Base-by-base conservation (phyloP, 352 stramenopile species). In the Phytophthora meadii region DNA sequence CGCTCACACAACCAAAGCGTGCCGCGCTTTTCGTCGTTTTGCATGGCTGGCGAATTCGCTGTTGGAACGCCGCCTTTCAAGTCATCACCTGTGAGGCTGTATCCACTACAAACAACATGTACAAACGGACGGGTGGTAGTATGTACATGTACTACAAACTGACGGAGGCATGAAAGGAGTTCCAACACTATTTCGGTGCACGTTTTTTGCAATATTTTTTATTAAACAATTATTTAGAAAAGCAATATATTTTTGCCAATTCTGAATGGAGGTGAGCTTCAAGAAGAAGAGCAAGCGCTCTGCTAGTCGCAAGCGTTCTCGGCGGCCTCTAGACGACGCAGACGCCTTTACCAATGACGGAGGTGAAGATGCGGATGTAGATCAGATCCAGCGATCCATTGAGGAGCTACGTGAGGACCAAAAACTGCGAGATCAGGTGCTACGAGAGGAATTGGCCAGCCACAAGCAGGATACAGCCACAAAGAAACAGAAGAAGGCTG, bases 391-490 rank as follows among this genome's bases (percentile, higher is more conserved):
- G 45, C 75, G 76, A 54, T 74, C 71, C 22, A 86, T 95, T 25
- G 68, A 87, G 44, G 83, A 93, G 65, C 58, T 95, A 30, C 76
- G 74, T 8, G 83, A 93, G 54, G 87, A 95, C 61, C 87, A 93
- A 65, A 69, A 69, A 40, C 61, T 90, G 25, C 80, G 86, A 0
- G 66, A 80, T 10, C 71, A 87, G 45, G 46, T 87, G 17, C 55
- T 81, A 30, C 70, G 68, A 7, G 54, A 71, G 28, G 79, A 88
- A 49, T 42, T 75, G 24, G 61, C 25, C 8, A 55, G 7, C 8
- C 49, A 54, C 32, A 72, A 74, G 39, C 44, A 50, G 4, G 54
- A 70, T 40, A 49, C 62, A 56, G 24, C 55, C 15, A 40, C 54
- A 39, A 61, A 54, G 12, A n/a, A 49, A 25, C 50, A 64, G 19